Evolutionary conservation across 2,329 filamentous ascomycete genomes (phyloP).

Genomic region (Pyrenophora tritici-repentis): DNA sequence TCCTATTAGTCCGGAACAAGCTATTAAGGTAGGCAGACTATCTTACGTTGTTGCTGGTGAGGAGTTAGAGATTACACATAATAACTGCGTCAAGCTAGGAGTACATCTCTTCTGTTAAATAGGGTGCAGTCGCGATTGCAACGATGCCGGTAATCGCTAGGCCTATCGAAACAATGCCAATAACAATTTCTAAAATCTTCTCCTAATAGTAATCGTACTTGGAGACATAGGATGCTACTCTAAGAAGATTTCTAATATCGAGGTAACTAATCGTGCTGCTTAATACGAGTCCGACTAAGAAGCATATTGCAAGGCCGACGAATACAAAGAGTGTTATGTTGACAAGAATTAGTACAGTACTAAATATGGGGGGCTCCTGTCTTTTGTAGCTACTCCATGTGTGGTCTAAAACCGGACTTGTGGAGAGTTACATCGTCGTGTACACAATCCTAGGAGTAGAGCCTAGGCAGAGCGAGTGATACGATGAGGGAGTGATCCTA

Average conservation of each 20-base stretch:
- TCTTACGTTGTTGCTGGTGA: slow-evolving; percentile 5
- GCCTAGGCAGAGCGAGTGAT: not conserved
- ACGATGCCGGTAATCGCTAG: not conserved
- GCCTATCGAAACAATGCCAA: not conserved
- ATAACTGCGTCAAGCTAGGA: slow-evolving; percentile 8
- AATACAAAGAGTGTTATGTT: slow-evolving; percentile 6
- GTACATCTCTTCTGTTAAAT: slow-evolving; percentile 9
- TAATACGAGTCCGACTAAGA: slow-evolving; percentile 4
- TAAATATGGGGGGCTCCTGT: slow-evolving; percentile 7
- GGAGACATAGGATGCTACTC: not conserved
- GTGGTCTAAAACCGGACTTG: not conserved
- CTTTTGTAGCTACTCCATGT: slow-evolving; percentile 4
- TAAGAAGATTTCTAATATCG: slow-evolving; percentile 1
- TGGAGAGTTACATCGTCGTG: not conserved
- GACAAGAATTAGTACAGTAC: slow-evolving; percentile 2
- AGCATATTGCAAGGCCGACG: slow-evolving; percentile 8
- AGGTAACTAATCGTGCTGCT: slow-evolving; percentile 9
- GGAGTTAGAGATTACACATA: slow-evolving; percentile 13
- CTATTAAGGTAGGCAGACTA: not conserved
- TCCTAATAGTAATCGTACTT: slow-evolving; percentile 8
- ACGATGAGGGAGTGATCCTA: not conserved
- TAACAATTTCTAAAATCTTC: slow-evolving; percentile 1
- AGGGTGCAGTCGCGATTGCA: slow-evolving; percentile 8
- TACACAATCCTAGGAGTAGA: not conserved
- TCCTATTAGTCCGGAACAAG: not conserved